Conservation (phyloP, 2,329 filamentous ascomycete species). For the Raffaelea deltoideospora region DNA sequence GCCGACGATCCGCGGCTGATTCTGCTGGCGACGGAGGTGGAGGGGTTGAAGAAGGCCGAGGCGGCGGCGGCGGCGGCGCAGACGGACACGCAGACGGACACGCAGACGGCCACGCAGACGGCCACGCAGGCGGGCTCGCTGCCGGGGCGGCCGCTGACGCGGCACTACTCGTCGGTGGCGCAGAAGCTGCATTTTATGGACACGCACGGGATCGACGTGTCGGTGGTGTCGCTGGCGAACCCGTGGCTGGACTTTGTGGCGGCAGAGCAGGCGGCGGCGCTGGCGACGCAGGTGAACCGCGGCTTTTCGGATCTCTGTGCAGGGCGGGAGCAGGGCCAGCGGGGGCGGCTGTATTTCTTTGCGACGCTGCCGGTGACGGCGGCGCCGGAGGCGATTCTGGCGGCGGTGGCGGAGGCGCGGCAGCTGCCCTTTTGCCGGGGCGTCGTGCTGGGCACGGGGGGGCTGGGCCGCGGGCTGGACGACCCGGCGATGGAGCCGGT, state of each 20-base stretch:
- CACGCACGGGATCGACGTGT: conserved; percentile 64
- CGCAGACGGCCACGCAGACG: conserved; percentile 24
- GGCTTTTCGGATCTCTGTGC: conserved; percentile 63
- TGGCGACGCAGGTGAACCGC: conserved; percentile 57
- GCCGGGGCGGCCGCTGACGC: conserved; percentile 68
- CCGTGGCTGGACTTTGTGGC: conserved; percentile 83
- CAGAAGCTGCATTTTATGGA: conserved; percentile 84
- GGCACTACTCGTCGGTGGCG: conserved; percentile 65
- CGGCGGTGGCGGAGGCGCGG: conserved; percentile 48
- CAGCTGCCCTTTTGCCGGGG: conserved; percentile 56
- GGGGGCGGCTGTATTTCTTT: conserved; percentile 66
- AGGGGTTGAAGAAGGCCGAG: conserved; percentile 31
- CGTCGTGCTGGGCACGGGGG: conserved; percentile 78
- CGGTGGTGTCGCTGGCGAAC: conserved; percentile 79
- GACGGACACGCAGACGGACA: conserved; percentile 37
- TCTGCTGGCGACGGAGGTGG: conserved; percentile 33
- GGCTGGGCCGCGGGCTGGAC: conserved; percentile 73
- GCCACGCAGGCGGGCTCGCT: conserved; percentile 16
- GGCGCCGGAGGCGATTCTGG: conserved; percentile 41
- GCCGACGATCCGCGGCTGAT: conserved; percentile 47
- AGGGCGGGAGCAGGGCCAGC: no score
- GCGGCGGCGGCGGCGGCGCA: conserved; percentile 21
- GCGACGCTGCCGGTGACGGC: conserved; percentile 67
- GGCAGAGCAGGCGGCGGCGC: conserved; percentile 41
- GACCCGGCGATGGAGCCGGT: conserved; percentile 59